phyloP scores from a whole-genome alignment of 2,329 filamentous ascomycete species.

The Daldinia sp. region DNA sequence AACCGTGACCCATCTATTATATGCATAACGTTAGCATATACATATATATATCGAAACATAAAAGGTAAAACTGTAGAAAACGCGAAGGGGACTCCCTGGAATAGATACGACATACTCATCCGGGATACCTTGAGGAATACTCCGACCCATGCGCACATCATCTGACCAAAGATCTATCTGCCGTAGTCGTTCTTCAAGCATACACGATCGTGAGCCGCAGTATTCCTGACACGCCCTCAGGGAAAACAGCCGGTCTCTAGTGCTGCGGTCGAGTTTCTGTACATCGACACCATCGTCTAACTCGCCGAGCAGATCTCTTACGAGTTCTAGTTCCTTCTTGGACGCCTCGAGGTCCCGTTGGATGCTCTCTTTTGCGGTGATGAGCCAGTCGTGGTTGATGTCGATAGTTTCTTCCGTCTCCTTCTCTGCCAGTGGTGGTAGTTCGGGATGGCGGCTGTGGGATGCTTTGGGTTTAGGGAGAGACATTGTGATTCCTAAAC shows the following conservation, averaged over 20 bases:
- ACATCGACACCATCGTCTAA: constrained; percentile 20
- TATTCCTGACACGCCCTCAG: constrained; percentile 48
- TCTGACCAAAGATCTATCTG: constrained; percentile 45
- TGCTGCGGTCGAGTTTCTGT: constrained; percentile 1
- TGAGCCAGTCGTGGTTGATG: constrained; percentile 42
- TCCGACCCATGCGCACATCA: constrained; percentile 28
- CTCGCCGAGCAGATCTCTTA: constrained; percentile 42
- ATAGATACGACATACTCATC: constrained; percentile 36
- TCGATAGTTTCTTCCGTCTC: constrained; percentile 5
- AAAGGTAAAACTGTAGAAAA: not conserved
- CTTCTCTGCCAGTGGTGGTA: constrained; percentile 3
- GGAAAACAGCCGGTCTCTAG: constrained; percentile 34
- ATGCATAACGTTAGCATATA: not conserved
- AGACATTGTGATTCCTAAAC: constrained; percentile 2
- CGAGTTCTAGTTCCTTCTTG: constrained; percentile 47
- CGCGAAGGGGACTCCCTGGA: not conserved
- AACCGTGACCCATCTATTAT: constrained; percentile 41
- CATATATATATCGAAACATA: not conserved
- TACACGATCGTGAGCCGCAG: constrained; percentile 41
- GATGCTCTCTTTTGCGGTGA: constrained; percentile 33
- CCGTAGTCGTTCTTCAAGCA: constrained; percentile 46
- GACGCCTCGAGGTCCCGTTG: constrained; percentile 46
- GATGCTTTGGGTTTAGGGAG: constrained; percentile 23
- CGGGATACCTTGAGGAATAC: constrained; percentile 41
- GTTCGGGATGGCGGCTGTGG: constrained; percentile 24